Conservation (phyloP, 345 rosid species). For the Fremontodendron californicum region DNA sequence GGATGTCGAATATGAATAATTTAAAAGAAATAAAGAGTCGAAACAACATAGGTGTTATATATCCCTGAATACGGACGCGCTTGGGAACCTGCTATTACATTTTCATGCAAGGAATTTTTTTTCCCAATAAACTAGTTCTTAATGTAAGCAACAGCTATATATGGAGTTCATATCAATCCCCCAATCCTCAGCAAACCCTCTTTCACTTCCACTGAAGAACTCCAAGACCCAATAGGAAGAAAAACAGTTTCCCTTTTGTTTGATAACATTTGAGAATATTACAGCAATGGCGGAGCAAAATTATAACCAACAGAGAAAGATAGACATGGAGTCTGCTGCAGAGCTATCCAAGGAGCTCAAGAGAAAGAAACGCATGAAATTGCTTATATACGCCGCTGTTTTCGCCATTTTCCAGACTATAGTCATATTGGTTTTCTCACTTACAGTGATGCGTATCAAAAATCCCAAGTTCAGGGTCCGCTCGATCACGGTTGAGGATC, state of each 20-base stretch:
- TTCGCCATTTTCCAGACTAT: neutral
- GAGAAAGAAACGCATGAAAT: conserved; percentile 5
- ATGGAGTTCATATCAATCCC: neutral
- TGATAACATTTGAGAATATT: neutral
- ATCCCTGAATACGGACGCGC: neutral
- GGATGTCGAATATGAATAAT: too few species aligned
- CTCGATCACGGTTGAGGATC: neutral
- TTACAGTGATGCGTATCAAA: neutral
- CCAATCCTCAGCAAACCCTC: neutral
- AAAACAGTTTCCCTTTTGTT: neutral
- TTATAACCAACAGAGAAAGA: neutral
- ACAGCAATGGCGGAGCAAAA: neutral
- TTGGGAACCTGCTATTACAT: neutral
- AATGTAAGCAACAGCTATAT: neutral
- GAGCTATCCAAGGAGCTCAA: neutral
- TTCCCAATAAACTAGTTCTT: too few species aligned
- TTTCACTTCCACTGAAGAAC: neutral
- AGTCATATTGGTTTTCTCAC: neutral
- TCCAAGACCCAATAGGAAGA: neutral
- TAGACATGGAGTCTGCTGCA: neutral
- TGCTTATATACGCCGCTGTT: neutral
- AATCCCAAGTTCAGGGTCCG: neutral
- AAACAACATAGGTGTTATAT: too few species aligned
- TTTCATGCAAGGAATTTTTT: neutral
- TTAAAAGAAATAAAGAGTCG: too few species aligned